A percentile compares a stretch with the other conserved stretches of the same genome.
Evolutionary conservation across 2,329 filamentous ascomycete species (phyloP).

Genomic region (Fusarium sp.): DNA sequence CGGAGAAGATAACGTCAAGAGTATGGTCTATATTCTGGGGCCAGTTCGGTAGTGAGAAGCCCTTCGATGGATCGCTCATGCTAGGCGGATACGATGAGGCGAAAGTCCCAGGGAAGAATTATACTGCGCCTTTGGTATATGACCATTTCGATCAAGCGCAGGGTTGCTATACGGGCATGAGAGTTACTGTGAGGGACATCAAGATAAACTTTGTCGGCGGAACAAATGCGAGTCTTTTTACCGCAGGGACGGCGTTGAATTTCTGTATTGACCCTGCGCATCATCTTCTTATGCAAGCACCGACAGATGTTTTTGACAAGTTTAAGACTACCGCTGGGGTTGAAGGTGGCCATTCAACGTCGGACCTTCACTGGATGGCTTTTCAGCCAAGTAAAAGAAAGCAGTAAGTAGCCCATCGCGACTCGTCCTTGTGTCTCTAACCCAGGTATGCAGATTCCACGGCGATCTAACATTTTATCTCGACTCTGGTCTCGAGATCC

Average conservation of each 20-base stretch:
- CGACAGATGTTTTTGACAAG: slow-evolving; percentile 19
- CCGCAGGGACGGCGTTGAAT: slow-evolving; percentile 35
- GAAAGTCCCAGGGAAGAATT: slow-evolving; percentile 46
- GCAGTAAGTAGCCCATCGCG: not conserved
- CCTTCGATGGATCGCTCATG: slow-evolving; percentile 48
- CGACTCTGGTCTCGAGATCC: slow-evolving; percentile 44
- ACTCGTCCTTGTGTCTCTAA: accelerated
- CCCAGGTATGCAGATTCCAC: slow-evolving; percentile 31
- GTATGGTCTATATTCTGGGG: slow-evolving; percentile 54
- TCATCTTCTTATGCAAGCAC: slow-evolving; percentile 47
- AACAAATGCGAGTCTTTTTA: slow-evolving; percentile 43
- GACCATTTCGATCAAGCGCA: slow-evolving; percentile 21
- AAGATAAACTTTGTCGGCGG: slow-evolving; percentile 46
- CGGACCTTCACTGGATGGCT: slow-evolving; percentile 35
- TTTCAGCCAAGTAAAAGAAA: slow-evolving; percentile 22
- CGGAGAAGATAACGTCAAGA: slow-evolving; percentile 41
- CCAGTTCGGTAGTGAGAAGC: slow-evolving; percentile 43
- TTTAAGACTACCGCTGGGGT: slow-evolving; percentile 37
- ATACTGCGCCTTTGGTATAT: slow-evolving; percentile 41
- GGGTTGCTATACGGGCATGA: slow-evolving; percentile 42
- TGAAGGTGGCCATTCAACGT: slow-evolving; percentile 1
- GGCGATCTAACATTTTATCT: slow-evolving; percentile 48
- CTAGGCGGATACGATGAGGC: slow-evolving; percentile 50
- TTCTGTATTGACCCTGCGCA: slow-evolving; percentile 49
- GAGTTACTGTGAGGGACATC: slow-evolving; percentile 38